Base-by-base conservation (phyloP, 2,329 filamentous ascomycete genomes). In the Fusarium dlaminii region DNA sequence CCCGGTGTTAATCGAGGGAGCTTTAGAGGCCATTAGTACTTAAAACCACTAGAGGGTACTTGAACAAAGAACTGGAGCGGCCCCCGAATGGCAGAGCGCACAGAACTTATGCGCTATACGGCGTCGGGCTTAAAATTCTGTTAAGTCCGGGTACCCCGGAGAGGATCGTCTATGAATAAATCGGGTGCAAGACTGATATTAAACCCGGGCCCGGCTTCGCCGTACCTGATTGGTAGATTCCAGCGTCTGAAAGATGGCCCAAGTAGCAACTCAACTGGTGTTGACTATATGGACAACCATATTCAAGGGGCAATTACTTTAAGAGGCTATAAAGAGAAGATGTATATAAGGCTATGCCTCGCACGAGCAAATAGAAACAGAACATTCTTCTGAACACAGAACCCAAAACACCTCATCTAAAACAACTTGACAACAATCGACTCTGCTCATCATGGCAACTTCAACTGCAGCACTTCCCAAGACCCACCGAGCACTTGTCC, bases 1-100 rank as follows among this genome's bases (percentile, higher is more conserved):
- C 29, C 7, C 32, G 52, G 45, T 17, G 0, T 36, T 55, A 29
- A 22, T 34, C 0, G 7, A n/a, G 2, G n/a, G 27, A 22, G 8
- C 2, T 20, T 37, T n/a, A 3, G 43, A 30, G 5, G n/a, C 20
- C 40, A 58, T 58, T 17, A 9, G 9, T 12, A 5, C 3, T 22
- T 3, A 2, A 2, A 13, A 6, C 3, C 7, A 32, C 11, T 9
- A 17, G 5, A 9, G 27, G 4, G 8, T 3, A 24, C 29, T 5
- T n/a, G 7, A 12, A 18, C 6, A 22, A 8, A 42, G 11, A 10
- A n/a, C 6, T 29, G 2, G 20, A 43, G 20, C 8, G 14, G 14
- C 3, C 2, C 15, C 17, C 6, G 5, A 10, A 27, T 30, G 18
- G 1, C 20, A 22, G 6, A 48, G 30, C 10, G 1, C 4, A 3